These are phyloP conservation scores for Isatis tinctoria DNA, from an alignment of 345 rosid species.

Conservation along the genomic window DNA sequence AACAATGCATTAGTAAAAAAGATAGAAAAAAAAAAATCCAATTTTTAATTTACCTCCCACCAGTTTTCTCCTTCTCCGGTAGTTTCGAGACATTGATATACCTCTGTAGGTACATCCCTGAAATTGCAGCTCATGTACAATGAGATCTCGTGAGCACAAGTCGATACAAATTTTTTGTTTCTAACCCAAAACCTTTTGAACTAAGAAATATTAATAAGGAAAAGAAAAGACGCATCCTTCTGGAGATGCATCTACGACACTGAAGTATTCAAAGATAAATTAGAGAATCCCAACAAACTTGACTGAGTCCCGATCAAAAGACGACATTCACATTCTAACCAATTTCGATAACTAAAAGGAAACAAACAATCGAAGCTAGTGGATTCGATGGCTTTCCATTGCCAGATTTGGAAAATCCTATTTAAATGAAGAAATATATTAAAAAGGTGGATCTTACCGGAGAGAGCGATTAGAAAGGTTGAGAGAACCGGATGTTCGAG, in stretches of 20 bases:
- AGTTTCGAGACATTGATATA: slow-evolving; percentile 56
- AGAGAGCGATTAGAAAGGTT: slow-evolving; percentile 92
- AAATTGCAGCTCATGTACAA: slow-evolving; percentile 13
- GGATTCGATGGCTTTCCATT: background rate
- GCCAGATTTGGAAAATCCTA: slow-evolving; percentile 2
- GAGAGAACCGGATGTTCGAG: slow-evolving; percentile 85
- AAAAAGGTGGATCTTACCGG: slow-evolving; percentile 51
- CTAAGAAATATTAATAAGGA: too few species aligned
- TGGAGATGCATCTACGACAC: too few species aligned
- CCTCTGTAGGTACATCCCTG: slow-evolving; percentile 76
- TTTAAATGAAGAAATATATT: too few species aligned
- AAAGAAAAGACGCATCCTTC: too few species aligned
- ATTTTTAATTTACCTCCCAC: slow-evolving; percentile 74
- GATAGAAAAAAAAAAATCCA: background rate
- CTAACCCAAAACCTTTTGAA: too few species aligned
- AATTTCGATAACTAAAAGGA: too few species aligned
- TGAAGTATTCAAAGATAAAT: too few species aligned
- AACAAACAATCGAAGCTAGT: too few species aligned
- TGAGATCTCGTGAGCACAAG: slow-evolving; percentile 1
- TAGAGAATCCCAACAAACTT: too few species aligned
- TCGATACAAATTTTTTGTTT: too few species aligned
- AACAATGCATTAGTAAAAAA: background rate
- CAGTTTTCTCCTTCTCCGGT: slow-evolving; percentile 81
- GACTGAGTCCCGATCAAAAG: too few species aligned
- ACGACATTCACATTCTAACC: too few species aligned